Evolutionary conservation across 371 early-diverging fungal genomes (phyloP), one percentile per base, ranked within the genome.

Genomic region (Dinochytrium kinnereticum): DNA sequence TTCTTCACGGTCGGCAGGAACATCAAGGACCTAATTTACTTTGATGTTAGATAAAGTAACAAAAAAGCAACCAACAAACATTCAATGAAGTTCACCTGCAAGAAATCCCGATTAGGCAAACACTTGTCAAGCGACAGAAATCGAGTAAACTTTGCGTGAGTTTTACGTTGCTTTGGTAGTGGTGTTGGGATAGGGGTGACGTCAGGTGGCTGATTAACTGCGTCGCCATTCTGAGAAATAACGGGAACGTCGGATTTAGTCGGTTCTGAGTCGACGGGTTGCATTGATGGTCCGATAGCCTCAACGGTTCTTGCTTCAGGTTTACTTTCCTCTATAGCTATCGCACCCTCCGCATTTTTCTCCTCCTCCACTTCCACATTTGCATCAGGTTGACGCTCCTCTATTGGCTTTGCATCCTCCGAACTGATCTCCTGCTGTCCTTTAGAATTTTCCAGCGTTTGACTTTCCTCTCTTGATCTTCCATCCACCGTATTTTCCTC

Each of bases 81-180:
- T 55, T 28, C 21, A 17, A 61, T 44, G 55, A 19, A 1, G 49
- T 2, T 37, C n/a, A 90, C 90, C 81, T 92, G 88, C 17, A 91
- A 70, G 65, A 88, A 91, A 28, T 87, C 81, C 7, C 88, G 76
- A 38, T 80, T 55, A 0, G 89, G 90, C 39, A 91, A 66, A 59
- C 91, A 90, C 66, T 93, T 93, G 74, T 92, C 92, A 24, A 93
- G 76, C 24, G 90, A 85, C 31, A 91, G 73, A 77, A 93, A 93
- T 30, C 82, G 76, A 1, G 92, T 91, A 28, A 61, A 55, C 7
- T 55, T 50, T 66, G 65, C 37, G 57, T 17, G 1, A 1, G 37
- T 34, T 50, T 19, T 40, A 2, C 51, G 10, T 10, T 64, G 61
- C 37, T 10, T 17, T 38, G 34, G 26, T 40, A 37, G 30, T n/a